Conservation (phyloP, 768 basidiomycete genomes). For the Russula ochroleuca region DNA sequence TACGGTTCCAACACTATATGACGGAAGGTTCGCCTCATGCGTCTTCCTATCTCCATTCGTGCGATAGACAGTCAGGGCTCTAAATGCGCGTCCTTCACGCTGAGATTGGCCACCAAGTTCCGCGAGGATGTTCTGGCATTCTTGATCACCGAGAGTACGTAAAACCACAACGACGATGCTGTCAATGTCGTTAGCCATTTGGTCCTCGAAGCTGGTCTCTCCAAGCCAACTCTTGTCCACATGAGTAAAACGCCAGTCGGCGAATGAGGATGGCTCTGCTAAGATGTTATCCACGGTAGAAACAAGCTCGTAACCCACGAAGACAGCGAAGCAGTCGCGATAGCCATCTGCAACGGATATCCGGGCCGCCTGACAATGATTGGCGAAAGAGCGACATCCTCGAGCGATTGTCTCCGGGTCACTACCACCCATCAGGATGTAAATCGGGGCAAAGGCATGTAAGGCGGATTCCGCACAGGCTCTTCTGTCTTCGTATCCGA, state of each 20-base stretch:
- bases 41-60: constrained; percentile 43
- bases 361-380: constrained; percentile 59
- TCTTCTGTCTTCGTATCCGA: constrained; percentile 69
- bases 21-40: constrained; percentile 66
- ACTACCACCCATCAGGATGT: constrained; percentile 47
- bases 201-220: constrained; percentile 36
- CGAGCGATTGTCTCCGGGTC: constrained; percentile 32
- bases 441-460: constrained; percentile 59
- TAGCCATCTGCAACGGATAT: constrained; percentile 49
- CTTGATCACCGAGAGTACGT: constrained; percentile 62
- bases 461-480: constrained; percentile 68
- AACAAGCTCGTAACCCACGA: constrained; percentile 59
- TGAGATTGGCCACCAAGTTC: constrained; percentile 43
- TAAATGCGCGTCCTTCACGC: constrained; percentile 45
- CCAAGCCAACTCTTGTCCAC: constrained; percentile 37
- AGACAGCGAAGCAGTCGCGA: constrained; percentile 60
- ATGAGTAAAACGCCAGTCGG: constrained; percentile 6
- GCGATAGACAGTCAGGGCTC: constrained; percentile 50
- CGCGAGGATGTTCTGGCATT: constrained; percentile 51
- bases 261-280: constrained; percentile 7
- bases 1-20: constrained; percentile 46
- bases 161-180: constrained; percentile 56
- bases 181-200: constrained; percentile 47
- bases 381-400: constrained; percentile 48
- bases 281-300: constrained; percentile 40